Percentiles rank a stretch among this genome's conserved stretches.
Evolutionary conservation across 2,329 filamentous ascomycete species (phyloP).

Genomic region (Helotiales sp.): DNA sequence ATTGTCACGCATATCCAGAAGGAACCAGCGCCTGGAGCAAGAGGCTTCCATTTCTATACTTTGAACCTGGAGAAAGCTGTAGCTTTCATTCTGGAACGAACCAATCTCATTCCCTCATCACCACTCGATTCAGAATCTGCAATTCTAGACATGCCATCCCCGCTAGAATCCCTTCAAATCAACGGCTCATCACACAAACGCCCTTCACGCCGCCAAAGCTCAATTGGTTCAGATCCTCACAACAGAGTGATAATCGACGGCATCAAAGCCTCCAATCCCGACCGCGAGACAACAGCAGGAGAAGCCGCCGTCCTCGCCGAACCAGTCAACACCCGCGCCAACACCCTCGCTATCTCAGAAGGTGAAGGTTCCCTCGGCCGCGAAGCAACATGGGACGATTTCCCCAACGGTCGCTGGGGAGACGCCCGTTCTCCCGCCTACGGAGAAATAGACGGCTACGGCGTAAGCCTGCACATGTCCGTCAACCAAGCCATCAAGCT

Average conservation of each 20-base stretch:
- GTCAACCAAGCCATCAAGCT: slow-evolving; percentile 80
- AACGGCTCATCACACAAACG: slow-evolving; percentile 50
- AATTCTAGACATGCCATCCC: slow-evolving; percentile 52
- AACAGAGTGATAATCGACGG: slow-evolving; percentile 85
- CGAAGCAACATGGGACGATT: slow-evolving; percentile 98
- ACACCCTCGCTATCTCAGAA: slow-evolving; percentile 91
- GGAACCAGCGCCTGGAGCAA: slow-evolving; percentile 61
- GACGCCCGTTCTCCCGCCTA: slow-evolving; percentile 92
- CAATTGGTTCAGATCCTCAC: slow-evolving; percentile 81
- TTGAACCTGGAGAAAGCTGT: slow-evolving; percentile 96
- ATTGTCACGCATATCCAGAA: slow-evolving; percentile 80
- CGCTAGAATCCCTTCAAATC: slow-evolving; percentile 51
- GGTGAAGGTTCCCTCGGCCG: slow-evolving; percentile 87
- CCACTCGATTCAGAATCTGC: slow-evolving; percentile 48
- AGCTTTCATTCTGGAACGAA: slow-evolving; percentile 87
- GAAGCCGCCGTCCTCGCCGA: slow-evolving; percentile 79
- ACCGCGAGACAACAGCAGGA: slow-evolving; percentile 74
- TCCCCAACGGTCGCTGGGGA: slow-evolving; percentile 94
- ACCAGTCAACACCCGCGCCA: slow-evolving; percentile 76
- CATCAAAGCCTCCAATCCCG: slow-evolving; percentile 60
- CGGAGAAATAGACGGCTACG: slow-evolving; percentile 97
- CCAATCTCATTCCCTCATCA: slow-evolving; percentile 73
- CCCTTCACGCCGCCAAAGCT: slow-evolving; percentile 44
- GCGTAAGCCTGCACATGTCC: slow-evolving; percentile 90
- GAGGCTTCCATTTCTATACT: slow-evolving; percentile 97